Evolutionary conservation across 2,329 filamentous ascomycete genomes (phyloP), one percentile per base, ranked within the genome.

Genomic region (Ophiostoma tasmaniense): DNA sequence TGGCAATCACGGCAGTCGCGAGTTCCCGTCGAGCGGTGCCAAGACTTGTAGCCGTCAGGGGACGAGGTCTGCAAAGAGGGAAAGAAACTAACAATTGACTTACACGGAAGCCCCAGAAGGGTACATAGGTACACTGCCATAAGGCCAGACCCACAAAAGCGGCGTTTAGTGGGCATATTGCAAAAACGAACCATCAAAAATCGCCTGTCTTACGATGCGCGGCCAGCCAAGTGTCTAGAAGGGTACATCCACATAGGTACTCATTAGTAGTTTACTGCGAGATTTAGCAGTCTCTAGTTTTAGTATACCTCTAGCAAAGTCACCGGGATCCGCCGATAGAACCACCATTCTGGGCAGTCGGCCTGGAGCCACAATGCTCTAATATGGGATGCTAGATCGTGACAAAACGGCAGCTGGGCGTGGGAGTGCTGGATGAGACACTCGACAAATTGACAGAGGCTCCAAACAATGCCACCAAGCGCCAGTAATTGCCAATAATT

Each of bases 161-260:
- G 62, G 17, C 52, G 66, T 33, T 52, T 33, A 52, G 66, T 68
- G 69, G 69, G 66, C 69, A 70, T 68, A 68, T 70, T 35, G 52
- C 69, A 70, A 70, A 70, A 70, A 55, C 69, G 69, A 70, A 70
- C 66, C 69, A 70, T 59, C 45, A 39, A 62, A 64, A 67, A 66
- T 68, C 69, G 45, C 62, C 66, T 35, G 69, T 70, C 69, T 70
- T 70, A 70, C 69, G 69, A 70, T 68, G 52, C 35, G 30, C 7
- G 50, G 66, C 28, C 66, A 50, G 30, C 33, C 66, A 62, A 39
- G 50, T 35, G 52, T 25, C 69, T 68, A 64, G 69, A 68, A 66
- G 39, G 37, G 66, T 66, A 66, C 66, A 22, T 22, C 17, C 28
- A 30, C 20, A 4, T 0, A 50, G 13, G 45, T 6, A 11, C 17